Percentiles rank a stretch among this genome's conserved stretches.
phyloP scores from a whole-genome alignment of 176 grass and related monocot genomes.

The Elymus sibiricus region DNA sequence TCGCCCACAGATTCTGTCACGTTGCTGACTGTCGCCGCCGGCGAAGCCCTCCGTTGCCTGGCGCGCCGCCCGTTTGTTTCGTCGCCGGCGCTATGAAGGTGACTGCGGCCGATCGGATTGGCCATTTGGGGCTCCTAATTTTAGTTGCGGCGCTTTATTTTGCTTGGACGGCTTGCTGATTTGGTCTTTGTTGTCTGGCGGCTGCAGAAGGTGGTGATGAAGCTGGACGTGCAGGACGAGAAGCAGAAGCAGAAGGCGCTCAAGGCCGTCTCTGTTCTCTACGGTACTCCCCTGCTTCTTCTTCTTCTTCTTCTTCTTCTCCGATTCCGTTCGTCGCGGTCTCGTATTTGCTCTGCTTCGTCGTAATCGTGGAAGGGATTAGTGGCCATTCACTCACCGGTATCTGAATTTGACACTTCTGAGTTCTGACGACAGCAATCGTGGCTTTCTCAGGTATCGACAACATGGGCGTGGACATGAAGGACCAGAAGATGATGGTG shows the following conservation, averaged over 20 bases:
- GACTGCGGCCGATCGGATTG: background rate
- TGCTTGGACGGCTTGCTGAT: background rate
- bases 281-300: constrained; percentile 9
- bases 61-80: too few relatives aligned
- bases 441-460: background rate
- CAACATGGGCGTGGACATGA: background rate
- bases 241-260: constrained; percentile 78
- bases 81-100: too few relatives aligned
- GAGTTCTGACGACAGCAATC: background rate
- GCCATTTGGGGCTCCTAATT: background rate
- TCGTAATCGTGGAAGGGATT: background rate
- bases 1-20: too few relatives aligned
- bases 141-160: background rate
- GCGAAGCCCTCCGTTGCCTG: too few relatives aligned
- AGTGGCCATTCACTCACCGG: background rate
- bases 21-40: too few relatives aligned
- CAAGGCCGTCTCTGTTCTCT: constrained; percentile 51
- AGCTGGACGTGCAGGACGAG: constrained; percentile 69
- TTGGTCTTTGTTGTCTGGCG: background rate
- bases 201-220: constrained; percentile 60
- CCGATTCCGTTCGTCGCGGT: too few relatives aligned
- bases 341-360: background rate
- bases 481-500: background rate
- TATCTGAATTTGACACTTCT: background rate
- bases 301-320: background rate